Evolutionary conservation across 441 rosid genomes (phyloP).

Genomic region (Theobroma grandiflorum): DNA sequence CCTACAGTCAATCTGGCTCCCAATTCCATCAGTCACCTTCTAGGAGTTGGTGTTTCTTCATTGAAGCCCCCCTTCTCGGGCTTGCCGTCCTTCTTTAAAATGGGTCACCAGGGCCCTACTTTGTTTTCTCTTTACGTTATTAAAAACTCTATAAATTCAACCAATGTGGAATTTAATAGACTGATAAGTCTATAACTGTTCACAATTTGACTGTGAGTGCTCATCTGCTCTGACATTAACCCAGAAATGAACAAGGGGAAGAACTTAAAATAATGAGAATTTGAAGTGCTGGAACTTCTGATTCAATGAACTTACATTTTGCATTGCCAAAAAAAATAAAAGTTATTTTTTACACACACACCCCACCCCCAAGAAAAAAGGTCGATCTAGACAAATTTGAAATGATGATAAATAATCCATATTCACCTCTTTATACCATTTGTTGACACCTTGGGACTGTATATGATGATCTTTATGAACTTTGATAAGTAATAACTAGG

Average conservation of each 20-base stretch:
- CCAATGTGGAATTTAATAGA: not conserved
- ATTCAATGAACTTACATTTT: conserved; percentile 24
- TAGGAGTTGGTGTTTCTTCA: not conserved
- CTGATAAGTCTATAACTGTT: not conserved
- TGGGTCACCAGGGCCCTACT: not conserved
- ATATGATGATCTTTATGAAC: not conserved
- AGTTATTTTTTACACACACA: conserved; percentile 33
- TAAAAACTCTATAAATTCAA: not conserved
- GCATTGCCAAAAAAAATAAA: conserved; percentile 13
- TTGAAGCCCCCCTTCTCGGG: not conserved
- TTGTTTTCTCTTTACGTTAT: not conserved
- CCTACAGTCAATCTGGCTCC: not conserved
- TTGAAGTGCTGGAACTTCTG: not conserved
- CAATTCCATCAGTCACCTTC: not conserved
- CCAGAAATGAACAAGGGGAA: not conserved
- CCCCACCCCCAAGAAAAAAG: not conserved
- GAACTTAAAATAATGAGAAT: not conserved
- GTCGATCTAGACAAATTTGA: conserved; percentile 9
- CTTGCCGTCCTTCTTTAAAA: not conserved
- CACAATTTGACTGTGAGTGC: not conserved
- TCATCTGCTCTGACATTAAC: not conserved
- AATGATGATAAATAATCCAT: conserved; percentile 42
- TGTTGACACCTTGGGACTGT: conserved; percentile 1
- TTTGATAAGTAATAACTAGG: conserved; percentile 11
- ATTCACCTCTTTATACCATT: conserved; percentile 28